Evolutionary conservation across 345 rosid genomes (phyloP).

Genomic region (Populus simonii): DNA sequence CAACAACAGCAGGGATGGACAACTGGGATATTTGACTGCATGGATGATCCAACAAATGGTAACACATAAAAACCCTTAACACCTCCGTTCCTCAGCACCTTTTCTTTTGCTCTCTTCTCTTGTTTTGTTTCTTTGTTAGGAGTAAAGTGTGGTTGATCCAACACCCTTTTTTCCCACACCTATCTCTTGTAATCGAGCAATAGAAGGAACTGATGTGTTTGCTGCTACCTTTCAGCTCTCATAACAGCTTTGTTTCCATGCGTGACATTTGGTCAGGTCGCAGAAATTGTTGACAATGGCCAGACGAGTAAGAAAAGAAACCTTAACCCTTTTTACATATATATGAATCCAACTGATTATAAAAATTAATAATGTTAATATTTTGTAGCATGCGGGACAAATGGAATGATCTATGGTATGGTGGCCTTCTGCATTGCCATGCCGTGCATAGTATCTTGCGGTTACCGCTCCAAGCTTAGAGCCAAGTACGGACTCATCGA

Average conservation of each 20-base stretch:
- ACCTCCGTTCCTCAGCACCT: too few relatives aligned
- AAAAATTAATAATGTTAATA: too few relatives aligned
- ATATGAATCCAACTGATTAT: too few relatives aligned
- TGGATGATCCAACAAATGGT: slow-evolving; percentile 69
- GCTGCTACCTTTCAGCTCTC: slow-evolving; percentile 37
- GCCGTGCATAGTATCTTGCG: slow-evolving; percentile 65
- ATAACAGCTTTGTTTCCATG: slow-evolving; percentile 47
- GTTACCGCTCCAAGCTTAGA: slow-evolving; percentile 60
- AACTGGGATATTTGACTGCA: slow-evolving; percentile 56
- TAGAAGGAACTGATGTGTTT: not conserved
- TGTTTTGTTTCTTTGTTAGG: too few relatives aligned
- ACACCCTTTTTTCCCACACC: not conserved
- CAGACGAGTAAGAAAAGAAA: slow-evolving; percentile 25
- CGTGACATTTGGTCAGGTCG: slow-evolving; percentile 57
- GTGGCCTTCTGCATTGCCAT: slow-evolving; percentile 25
- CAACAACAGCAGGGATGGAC: slow-evolving; percentile 35
- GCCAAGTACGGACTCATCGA: slow-evolving; percentile 53
- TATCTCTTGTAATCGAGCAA: not conserved
- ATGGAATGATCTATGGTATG: slow-evolving; percentile 46
- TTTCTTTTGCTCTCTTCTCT: not conserved
- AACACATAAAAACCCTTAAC: not conserved
- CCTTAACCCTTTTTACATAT: too few relatives aligned
- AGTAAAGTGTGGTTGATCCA: too few relatives aligned
- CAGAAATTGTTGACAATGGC: slow-evolving; percentile 63
- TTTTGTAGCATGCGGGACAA: slow-evolving; percentile 47